A percentile compares a stretch with the other conserved stretches of the same genome.
These are phyloP conservation scores for Protostelium mycophagum DNA, from an alignment of 78 protist species.

Conservation along the genomic window DNA sequence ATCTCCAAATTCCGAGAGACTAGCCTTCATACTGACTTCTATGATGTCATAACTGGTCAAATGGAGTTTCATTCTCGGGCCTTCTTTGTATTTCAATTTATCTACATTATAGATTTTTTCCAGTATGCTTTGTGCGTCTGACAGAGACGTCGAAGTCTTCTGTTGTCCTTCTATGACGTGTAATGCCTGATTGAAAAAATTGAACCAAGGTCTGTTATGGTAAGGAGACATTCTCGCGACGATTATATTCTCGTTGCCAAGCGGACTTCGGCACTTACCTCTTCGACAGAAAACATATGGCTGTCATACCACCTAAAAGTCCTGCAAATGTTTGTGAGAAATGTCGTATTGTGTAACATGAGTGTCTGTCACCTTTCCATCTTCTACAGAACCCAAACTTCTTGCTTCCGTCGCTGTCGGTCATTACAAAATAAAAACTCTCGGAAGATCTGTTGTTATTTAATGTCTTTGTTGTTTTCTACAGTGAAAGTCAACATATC, in stretches of 20 bases:
- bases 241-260: too few species aligned
- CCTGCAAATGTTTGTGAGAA: too few species aligned
- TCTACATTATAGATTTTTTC: not conserved
- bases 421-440: not conserved
- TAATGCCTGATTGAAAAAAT: not conserved
- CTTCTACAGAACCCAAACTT: not conserved
- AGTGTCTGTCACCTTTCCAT: not conserved
- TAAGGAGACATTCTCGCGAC: too few species aligned
- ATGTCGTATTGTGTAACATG: too few species aligned
- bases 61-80: not conserved
- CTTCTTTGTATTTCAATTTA: not conserved
- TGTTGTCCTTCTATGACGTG: not conserved
- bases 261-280: too few species aligned
- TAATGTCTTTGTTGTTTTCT: not conserved
- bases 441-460: too few species aligned
- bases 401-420: not conserved
- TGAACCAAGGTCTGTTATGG: not conserved
- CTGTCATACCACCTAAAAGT: not conserved
- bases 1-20: not conserved
- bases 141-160: not conserved
- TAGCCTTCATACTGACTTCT: not conserved
- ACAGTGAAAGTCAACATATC: too few species aligned
- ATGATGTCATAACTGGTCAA: not conserved
- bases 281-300: not conserved
- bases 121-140: not conserved